These are phyloP conservation scores for Monosporozyma unispora DNA, from an alignment of 805 yeast species.

Conservation along the genomic window DNA sequence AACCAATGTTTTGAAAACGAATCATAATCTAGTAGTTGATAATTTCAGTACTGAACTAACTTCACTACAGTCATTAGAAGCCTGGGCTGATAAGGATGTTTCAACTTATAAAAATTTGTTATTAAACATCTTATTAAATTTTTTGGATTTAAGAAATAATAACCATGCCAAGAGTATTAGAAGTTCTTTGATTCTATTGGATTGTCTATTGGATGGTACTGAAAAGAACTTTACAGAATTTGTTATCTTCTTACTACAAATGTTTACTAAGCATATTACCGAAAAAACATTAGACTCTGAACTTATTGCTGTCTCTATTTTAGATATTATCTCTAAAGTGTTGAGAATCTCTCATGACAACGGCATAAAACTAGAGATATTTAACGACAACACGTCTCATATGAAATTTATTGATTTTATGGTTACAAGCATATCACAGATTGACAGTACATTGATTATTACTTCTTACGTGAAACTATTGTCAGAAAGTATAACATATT, in stretches of 20 bases:
- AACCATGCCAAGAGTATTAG: constrained; percentile 34
- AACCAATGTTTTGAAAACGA: constrained; percentile 41
- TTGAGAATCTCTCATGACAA: constrained; percentile 25
- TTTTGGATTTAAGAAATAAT: constrained; percentile 32
- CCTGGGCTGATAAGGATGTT: constrained; percentile 34
- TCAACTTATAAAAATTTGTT: constrained; percentile 57
- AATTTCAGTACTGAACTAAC: constrained; percentile 51
- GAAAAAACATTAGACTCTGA: constrained; percentile 20
- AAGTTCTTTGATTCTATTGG: constrained; percentile 38
- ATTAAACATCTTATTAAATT: constrained; percentile 38
- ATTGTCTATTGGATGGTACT: constrained; percentile 44
- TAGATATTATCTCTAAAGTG: constrained; percentile 27
- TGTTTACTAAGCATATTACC: constrained; percentile 26
- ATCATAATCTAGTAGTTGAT: constrained; percentile 36
- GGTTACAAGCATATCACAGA: constrained; percentile 39
- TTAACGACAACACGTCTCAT: constrained; percentile 25
- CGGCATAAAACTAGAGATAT: constrained; percentile 25
- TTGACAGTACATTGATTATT: constrained; percentile 33
- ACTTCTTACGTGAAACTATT: constrained; percentile 36
- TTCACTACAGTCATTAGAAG: constrained; percentile 35
- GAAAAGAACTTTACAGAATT: constrained; percentile 44
- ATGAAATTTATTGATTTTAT: constrained; percentile 37
- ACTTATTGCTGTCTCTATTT: constrained; percentile 26
- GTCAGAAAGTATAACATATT: constrained; percentile 42
- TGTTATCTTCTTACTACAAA: constrained; percentile 35